Percentiles rank a stretch among this genome's conserved stretches.
Evolutionary conservation across 2,329 filamentous ascomycete genomes (phyloP).

Genomic region (Xylariaceae sp.): DNA sequence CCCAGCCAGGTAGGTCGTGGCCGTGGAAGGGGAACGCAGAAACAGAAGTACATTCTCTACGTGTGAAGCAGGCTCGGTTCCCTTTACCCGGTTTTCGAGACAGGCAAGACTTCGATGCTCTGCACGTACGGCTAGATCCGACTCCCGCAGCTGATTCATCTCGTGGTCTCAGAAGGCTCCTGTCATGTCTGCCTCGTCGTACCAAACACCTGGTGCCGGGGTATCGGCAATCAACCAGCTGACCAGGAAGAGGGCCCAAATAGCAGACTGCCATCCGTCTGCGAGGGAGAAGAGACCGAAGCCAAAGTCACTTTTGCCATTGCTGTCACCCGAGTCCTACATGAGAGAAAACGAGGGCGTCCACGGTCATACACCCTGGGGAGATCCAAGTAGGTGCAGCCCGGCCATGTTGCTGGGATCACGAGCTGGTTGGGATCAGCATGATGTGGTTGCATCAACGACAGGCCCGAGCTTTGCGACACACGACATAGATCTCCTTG

Average conservation of each 20-base stretch:
- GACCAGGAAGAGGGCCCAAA: conserved; percentile 7
- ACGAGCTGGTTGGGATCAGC: conserved; percentile 7
- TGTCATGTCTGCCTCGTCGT: conserved; percentile 6
- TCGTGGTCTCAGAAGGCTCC: not conserved
- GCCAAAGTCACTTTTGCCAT: conserved; percentile 9
- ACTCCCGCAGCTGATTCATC: conserved; percentile 6
- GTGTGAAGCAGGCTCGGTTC: conserved; percentile 10
- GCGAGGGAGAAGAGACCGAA: conserved; percentile 10
- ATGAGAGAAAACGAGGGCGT: conserved; percentile 2
- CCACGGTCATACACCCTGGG: conserved; percentile 4
- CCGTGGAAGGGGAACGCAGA: conserved; percentile 2
- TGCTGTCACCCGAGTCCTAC: conserved; percentile 11
- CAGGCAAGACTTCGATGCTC: conserved; percentile 1
- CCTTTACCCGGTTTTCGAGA: conserved; percentile 9
- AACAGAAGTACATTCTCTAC: conserved; percentile 8
- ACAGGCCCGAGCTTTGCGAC: conserved; percentile 1
- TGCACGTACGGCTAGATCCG: conserved; percentile 13
- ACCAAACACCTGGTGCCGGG: conserved; percentile 12
- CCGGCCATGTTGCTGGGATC: conserved; percentile 2
- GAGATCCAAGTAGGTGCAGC: conserved; percentile 7
- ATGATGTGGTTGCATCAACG: conserved; percentile 4
- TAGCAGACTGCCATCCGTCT: not conserved
- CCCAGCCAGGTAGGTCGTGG: not conserved
- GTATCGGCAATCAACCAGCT: conserved; percentile 10
- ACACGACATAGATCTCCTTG: conserved; percentile 2